Evolutionary conservation across 805 yeast species (phyloP), one percentile per base, ranked within the genome.

Genomic region (Yamadazyma sp.): DNA sequence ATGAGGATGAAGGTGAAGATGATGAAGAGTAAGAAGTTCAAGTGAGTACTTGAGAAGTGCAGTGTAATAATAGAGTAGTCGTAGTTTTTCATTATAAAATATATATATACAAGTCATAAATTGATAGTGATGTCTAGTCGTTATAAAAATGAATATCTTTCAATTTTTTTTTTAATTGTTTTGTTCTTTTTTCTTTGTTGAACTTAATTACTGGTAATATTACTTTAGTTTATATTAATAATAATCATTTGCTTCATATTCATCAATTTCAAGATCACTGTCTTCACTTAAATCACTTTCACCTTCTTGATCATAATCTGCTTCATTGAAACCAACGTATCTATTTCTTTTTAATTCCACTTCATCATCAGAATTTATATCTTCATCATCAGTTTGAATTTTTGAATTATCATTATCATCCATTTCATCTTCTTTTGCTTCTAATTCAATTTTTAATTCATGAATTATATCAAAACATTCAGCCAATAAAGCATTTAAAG

Each of bases 381-480:
- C 60, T 18, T 52, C 65, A 12, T 50, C 55, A 32, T 55, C 58
- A 35, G 60, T 58, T 9, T 30, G 33, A 30, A 31, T 31, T 5
- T 13, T 17, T 23, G 13, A 11, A 4, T 38, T 33, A 16, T 33
- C 35, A 27, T 42, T 43, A 14, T 48, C 42, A 25, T 33, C 35
- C 20, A 36, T 19, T 22, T 56, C 63, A 24, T 56, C 60, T 40
- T 74, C 78, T 42, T 68, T 69, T 42, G 82, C 89, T 49, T 84
- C 88, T 34, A 84, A 75, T 53, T 88, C 95, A 23, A 86, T 80
- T 54, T 87, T 84, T 57, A 93, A 69, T 63, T 93, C 98, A 54
- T 91, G 93, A 30, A 86, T 72, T 39, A 91, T 82, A 58, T 93
- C 98, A 56, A 87, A 93, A 58, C 98, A 91, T 56, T 89, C 97